phyloP scores from a whole-genome alignment of 331 rosid genomes.

The Quercus tomentella region DNA sequence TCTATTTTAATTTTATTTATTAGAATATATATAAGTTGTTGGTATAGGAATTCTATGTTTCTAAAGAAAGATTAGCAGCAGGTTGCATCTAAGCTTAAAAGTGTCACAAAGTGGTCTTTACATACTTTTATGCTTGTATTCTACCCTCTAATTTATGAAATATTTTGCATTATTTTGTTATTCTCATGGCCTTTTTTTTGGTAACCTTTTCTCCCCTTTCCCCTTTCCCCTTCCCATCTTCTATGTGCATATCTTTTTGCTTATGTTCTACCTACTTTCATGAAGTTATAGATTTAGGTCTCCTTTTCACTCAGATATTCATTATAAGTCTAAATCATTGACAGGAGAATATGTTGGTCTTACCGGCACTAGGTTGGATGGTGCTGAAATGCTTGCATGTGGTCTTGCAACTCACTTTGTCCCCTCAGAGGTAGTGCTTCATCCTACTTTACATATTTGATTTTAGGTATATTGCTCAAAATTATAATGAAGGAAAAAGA shows the following conservation, averaged over 20 bases:
- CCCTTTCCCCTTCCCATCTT: not conserved
- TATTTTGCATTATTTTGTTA: too few relatives aligned
- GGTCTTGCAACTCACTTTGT: constrained; percentile 98
- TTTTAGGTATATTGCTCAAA: not conserved
- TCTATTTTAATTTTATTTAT: too few relatives aligned
- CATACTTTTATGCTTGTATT: too few relatives aligned
- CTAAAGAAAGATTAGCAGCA: too few relatives aligned
- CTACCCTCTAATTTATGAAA: too few relatives aligned
- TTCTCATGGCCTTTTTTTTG: too few relatives aligned
- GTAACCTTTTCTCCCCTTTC: not conserved
- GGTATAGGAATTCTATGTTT: too few relatives aligned
- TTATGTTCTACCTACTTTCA: not conserved
- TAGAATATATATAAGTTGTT: too few relatives aligned
- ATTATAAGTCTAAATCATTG: not conserved
- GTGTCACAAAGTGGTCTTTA: too few relatives aligned
- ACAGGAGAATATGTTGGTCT: constrained; percentile 99
- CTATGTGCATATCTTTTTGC: not conserved
- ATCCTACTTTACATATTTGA: not conserved
- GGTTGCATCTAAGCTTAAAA: too few relatives aligned
- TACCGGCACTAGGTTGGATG: constrained; percentile 88
- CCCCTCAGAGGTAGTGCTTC: constrained; percentile 49
- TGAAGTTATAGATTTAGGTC: not conserved
- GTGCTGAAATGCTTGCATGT: constrained; percentile 93
- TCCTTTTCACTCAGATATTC: not conserved
- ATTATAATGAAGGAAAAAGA: not conserved